Percentiles rank a stretch among this genome's conserved stretches.
Evolutionary conservation across 2,329 filamentous ascomycete genomes (phyloP).

Genomic region (Aaosphaeria pasadenensis): DNA sequence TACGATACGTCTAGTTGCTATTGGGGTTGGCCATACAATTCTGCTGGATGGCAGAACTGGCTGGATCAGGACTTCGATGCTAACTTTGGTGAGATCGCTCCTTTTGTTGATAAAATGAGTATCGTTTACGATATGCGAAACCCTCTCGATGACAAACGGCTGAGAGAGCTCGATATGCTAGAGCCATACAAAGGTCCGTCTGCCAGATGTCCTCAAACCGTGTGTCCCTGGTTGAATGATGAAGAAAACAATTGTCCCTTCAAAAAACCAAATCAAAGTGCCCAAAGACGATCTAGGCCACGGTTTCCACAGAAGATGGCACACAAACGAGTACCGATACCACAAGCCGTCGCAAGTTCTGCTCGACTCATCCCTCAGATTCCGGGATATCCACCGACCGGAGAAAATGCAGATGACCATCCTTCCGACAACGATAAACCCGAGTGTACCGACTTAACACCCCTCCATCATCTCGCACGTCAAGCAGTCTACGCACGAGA

Average conservation of each 20-base stretch:
- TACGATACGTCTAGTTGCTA: slow-evolving; percentile 15
- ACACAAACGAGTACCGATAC: slow-evolving; percentile 7
- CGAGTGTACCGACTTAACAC: background rate
- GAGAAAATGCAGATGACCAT: slow-evolving; percentile 13
- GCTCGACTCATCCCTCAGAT: slow-evolving; percentile 1
- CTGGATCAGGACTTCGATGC: slow-evolving; percentile 8
- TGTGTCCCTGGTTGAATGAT: slow-evolving; percentile 6
- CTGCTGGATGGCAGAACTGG: slow-evolving; percentile 11
- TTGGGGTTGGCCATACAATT: slow-evolving; percentile 19
- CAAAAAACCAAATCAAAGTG: background rate
- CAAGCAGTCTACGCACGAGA: slow-evolving; percentile 18
- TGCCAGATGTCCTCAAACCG: slow-evolving; percentile 8
- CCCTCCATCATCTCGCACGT: slow-evolving; percentile 11
- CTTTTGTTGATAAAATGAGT: slow-evolving; percentile 15
- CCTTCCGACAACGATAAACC: slow-evolving; percentile 5
- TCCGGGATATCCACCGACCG: slow-evolving; percentile 1
- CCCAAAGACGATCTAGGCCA: background rate
- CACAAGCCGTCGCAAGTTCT: slow-evolving; percentile 2
- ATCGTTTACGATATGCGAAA: slow-evolving; percentile 24
- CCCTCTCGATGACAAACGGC: slow-evolving; percentile 10
- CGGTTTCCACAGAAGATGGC: slow-evolving; percentile 8
- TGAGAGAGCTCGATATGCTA: slow-evolving; percentile 10
- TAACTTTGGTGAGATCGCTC: slow-evolving; percentile 13
- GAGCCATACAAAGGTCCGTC: slow-evolving; percentile 3
- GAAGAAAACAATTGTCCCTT: background rate